phyloP scores from a whole-genome alignment of 768 basidiomycete species.

The Pulveroboletus sp. region DNA sequence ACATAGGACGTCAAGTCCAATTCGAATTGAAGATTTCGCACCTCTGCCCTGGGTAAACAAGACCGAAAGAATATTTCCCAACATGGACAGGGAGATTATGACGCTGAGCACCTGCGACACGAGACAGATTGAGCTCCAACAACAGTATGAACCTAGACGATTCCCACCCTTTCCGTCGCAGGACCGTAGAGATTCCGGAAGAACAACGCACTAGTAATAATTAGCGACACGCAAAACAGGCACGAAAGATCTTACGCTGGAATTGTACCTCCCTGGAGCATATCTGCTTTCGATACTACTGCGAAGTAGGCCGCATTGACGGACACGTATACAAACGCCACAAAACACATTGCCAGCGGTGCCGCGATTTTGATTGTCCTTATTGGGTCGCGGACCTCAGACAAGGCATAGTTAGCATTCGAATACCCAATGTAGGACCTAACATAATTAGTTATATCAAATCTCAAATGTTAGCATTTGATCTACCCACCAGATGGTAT shows the following conservation, averaged over 20 bases:
- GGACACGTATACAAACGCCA: slow-evolving; percentile 59
- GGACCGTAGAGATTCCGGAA: slow-evolving; percentile 73
- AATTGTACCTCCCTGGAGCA: slow-evolving; percentile 59
- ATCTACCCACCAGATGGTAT: slow-evolving; percentile 60
- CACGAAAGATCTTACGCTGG: slow-evolving; percentile 50
- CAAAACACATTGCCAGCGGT: slow-evolving; percentile 58
- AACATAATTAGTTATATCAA: background rate
- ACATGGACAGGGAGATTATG: slow-evolving; percentile 60
- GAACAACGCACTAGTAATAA: slow-evolving; percentile 53
- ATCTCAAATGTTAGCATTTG: background rate
- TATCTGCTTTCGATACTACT: slow-evolving; percentile 68
- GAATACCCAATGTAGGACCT: slow-evolving; percentile 76
- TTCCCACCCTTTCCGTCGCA: slow-evolving; percentile 52
- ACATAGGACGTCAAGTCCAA: slow-evolving; percentile 3
- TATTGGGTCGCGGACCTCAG: slow-evolving; percentile 68
- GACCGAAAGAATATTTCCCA: slow-evolving; percentile 63
- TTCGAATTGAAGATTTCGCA: slow-evolving; percentile 24
- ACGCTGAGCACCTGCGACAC: slow-evolving; percentile 58
- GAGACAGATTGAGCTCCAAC: slow-evolving; percentile 1
- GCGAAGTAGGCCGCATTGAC: slow-evolving; percentile 75
- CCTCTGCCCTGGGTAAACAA: slow-evolving; percentile 69
- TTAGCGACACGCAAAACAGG: background rate
- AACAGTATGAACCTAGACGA: background rate
- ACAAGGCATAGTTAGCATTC: slow-evolving; percentile 72
- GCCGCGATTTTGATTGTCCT: slow-evolving; percentile 70